phyloP scores from a whole-genome alignment of 306 rosid genomes.

The Dryas alaskensis region DNA sequence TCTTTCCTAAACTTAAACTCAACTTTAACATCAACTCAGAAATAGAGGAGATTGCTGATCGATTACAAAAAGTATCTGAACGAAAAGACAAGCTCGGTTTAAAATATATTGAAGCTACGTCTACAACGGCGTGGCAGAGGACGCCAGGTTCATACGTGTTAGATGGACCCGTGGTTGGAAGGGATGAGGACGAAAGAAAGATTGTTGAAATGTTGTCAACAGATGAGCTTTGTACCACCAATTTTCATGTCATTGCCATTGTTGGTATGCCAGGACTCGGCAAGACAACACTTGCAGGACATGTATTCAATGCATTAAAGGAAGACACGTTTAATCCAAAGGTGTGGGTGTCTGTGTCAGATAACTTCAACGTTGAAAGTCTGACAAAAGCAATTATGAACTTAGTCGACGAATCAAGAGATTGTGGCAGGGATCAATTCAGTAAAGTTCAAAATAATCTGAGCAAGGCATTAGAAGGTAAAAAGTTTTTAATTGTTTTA shows the following conservation, averaged over 20 bases:
- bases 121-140: too few species aligned
- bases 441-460: neutral
- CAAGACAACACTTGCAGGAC: conserved; percentile 8
- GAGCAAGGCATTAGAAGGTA: neutral
- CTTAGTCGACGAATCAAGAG: neutral
- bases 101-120: too few species aligned
- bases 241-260: neutral
- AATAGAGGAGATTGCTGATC: neutral
- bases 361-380: neutral
- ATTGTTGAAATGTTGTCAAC: neutral
- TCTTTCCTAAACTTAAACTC: neutral
- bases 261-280: conserved; percentile 11
- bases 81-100: conserved; percentile 14
- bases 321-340: neutral
- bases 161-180: conserved; percentile 20
- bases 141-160: too few species aligned
- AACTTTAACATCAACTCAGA: neutral
- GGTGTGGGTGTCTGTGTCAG: conserved; percentile 13
- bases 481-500: conserved; percentile 13
- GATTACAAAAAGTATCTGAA: neutral
- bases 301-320: too few species aligned
- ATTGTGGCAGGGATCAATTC: neutral
- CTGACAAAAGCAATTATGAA: neutral
- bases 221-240: neutral
- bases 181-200: conserved; percentile 6